These are phyloP conservation scores for Tausonia pullulans DNA, from an alignment of 1,284 basidiomycete species.

Conservation along the genomic window DNA sequence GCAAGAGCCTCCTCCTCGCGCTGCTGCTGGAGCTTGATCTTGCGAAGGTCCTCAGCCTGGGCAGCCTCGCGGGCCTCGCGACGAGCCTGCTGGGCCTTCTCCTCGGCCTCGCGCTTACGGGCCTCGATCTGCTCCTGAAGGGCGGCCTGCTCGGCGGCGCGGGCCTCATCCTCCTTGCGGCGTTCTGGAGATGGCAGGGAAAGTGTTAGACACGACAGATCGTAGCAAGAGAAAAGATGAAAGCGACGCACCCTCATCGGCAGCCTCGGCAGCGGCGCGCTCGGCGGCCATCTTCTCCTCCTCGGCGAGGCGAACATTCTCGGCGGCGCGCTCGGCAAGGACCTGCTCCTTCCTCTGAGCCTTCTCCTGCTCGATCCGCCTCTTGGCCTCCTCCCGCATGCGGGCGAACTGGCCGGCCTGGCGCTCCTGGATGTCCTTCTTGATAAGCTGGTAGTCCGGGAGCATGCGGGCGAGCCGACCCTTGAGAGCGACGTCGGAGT, in stretches of 20 bases:
- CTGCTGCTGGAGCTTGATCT: constrained; percentile 50
- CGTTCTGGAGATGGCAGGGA: constrained; percentile 19
- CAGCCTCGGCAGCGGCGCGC: constrained; percentile 28
- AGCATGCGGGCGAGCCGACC: constrained; percentile 61
- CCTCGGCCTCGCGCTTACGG: constrained; percentile 49
- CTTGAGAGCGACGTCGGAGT: constrained; percentile 67
- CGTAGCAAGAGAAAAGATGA: constrained; percentile 21
- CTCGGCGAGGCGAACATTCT: constrained; percentile 46
- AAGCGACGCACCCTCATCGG: constrained; percentile 42
- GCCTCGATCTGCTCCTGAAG: constrained; percentile 8
- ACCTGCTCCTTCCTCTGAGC: constrained; percentile 52
- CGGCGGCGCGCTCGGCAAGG: constrained; percentile 32
- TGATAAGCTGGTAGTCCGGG: constrained; percentile 57
- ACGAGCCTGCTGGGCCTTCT: constrained; percentile 39
- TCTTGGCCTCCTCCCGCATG: constrained; percentile 48
- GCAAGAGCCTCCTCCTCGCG: constrained; percentile 70
- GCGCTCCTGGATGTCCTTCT: constrained; percentile 50
- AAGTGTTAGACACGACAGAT: constrained; percentile 3
- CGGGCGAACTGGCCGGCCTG: constrained; percentile 61
- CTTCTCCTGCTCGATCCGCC: constrained; percentile 80
- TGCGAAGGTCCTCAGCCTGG: constrained; percentile 49
- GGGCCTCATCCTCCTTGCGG: constrained; percentile 26
- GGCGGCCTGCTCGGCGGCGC: constrained; percentile 19
- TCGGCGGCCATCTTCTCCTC: constrained; percentile 50
- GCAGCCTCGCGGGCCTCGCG: constrained; percentile 57